A percentile compares a stretch with the other conserved stretches of the same genome.
phyloP scores from a whole-genome alignment of 768 basidiomycete genomes.

The Lentinus brumalis region DNA sequence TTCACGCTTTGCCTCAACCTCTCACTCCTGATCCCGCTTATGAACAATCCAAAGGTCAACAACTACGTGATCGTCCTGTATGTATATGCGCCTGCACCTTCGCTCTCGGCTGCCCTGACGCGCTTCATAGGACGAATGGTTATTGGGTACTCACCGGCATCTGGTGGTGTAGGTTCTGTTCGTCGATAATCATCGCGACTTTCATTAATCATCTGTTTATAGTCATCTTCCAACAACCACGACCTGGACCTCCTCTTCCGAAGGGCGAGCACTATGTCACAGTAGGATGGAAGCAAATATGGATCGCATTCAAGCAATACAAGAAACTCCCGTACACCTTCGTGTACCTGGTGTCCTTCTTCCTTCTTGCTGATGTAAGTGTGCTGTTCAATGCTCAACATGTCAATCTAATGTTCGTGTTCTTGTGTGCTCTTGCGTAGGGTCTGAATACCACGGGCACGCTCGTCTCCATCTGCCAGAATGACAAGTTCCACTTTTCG shows the following conservation, averaged over 20 bases:
- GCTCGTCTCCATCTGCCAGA: constrained; percentile 75
- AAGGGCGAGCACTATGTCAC: constrained; percentile 77
- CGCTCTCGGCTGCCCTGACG: background rate
- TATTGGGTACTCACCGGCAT: constrained; percentile 82
- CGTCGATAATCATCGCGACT: background rate
- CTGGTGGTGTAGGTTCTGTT: constrained; percentile 76
- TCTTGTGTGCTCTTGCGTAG: constrained; percentile 35
- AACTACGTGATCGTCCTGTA: constrained; percentile 76
- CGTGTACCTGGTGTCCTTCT: constrained; percentile 73
- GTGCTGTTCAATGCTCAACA: background rate
- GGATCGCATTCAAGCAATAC: constrained; percentile 73
- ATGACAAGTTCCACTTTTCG: constrained; percentile 78
- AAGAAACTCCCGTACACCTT: constrained; percentile 82
- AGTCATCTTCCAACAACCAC: constrained; percentile 87
- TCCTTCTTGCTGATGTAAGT: constrained; percentile 76
- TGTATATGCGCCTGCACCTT: constrained; percentile 23
- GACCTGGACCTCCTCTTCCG: constrained; percentile 78
- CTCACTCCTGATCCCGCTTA: constrained; percentile 66
- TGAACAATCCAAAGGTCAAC: constrained; percentile 60
- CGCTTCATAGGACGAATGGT: constrained; percentile 52
- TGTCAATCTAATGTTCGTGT: background rate
- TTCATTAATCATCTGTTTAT: background rate
- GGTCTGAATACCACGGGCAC: constrained; percentile 82
- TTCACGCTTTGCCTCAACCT: constrained; percentile 66
- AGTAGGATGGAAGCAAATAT: constrained; percentile 90